Conservation (phyloP, 2,329 filamentous ascomycete genomes). For the Aspergillus persii region DNA sequence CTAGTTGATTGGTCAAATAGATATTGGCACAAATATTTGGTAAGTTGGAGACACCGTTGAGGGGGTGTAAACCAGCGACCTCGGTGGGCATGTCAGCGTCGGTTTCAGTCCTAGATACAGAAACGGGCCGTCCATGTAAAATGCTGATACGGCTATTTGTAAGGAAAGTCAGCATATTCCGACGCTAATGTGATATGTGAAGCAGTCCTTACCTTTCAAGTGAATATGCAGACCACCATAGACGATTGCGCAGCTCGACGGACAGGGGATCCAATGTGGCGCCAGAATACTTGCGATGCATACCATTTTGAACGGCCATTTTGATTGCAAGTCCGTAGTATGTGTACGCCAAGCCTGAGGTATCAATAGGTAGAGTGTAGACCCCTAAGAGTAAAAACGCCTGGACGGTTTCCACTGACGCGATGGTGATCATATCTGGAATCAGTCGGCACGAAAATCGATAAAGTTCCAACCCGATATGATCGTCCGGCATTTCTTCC, state of each 20-base stretch:
- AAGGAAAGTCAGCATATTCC: neutral
- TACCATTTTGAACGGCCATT: conserved; percentile 56
- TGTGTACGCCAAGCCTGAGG: conserved; percentile 52
- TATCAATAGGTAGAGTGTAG: conserved; percentile 48
- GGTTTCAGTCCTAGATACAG: conserved; percentile 48
- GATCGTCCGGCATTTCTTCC: conserved; percentile 40
- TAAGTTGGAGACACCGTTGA: conserved; percentile 35
- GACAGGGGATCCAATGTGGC: conserved; percentile 42
- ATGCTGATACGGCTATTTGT: conserved; percentile 48
- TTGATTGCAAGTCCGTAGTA: conserved; percentile 54
- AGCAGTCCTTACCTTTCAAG: conserved; percentile 46
- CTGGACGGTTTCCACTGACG: conserved; percentile 55
- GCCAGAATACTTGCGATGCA: conserved; percentile 50
- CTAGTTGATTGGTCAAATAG: conserved; percentile 35
- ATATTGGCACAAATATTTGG: conserved; percentile 43
- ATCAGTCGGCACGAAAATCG: conserved; percentile 51
- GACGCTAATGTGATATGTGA: neutral
- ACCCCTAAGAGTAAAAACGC: conserved; percentile 38
- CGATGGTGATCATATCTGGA: conserved; percentile 53
- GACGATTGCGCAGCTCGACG: conserved; percentile 50
- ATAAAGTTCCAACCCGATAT: conserved; percentile 53
- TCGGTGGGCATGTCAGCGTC: conserved; percentile 50
- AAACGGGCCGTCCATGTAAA: conserved; percentile 51
- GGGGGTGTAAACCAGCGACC: conserved; percentile 35
- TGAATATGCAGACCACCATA: conserved; percentile 55